A percentile compares a stretch with the other conserved stretches of the same genome.
phyloP scores from a whole-genome alignment of 2,329 filamentous ascomycete species.

The Emericellopsis atlantica region DNA sequence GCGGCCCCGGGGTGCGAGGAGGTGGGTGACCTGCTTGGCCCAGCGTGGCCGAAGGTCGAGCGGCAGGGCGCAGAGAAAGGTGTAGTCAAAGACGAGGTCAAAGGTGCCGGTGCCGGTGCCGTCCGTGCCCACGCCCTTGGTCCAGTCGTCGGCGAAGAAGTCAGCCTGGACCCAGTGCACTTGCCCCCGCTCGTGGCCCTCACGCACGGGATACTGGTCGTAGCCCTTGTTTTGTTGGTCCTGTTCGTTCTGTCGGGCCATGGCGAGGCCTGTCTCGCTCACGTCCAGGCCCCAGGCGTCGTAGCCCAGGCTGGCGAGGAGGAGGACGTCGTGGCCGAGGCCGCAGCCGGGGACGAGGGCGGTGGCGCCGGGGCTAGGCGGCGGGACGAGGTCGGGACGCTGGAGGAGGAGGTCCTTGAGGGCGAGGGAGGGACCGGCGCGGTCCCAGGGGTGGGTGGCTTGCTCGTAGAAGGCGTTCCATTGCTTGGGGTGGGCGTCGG shows the following conservation, averaged over 20 bases:
- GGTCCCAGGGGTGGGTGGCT: constrained; percentile 40
- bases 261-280: constrained; percentile 31
- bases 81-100: constrained; percentile 55
- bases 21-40: constrained; percentile 36
- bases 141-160: constrained; percentile 53
- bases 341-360: constrained; percentile 77
- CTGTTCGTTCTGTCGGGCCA: constrained; percentile 29
- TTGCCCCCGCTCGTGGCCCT: constrained; percentile 28
- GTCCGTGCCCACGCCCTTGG: constrained; percentile 22
- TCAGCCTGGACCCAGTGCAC: constrained; percentile 48
- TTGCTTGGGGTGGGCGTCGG: constrained; percentile 18
- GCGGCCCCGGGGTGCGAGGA: constrained; percentile 35
- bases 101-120: constrained; percentile 33
- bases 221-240: constrained; percentile 21
- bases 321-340: constrained; percentile 65
- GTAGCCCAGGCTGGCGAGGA: constrained; percentile 64
- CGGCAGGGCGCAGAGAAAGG: constrained; percentile 52
- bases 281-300: constrained; percentile 66
- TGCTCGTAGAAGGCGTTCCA: constrained; percentile 38
- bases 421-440: constrained; percentile 36
- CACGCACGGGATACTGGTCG: constrained; percentile 20
- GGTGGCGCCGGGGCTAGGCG: constrained; percentile 11
- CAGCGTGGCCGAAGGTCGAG: constrained; percentile 36
- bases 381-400: constrained; percentile 29
- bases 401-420: constrained; percentile 38